Base-by-base conservation (phyloP, 1,284 basidiomycete genomes). In the Cutaneotrichosporon cutaneum region DNA sequence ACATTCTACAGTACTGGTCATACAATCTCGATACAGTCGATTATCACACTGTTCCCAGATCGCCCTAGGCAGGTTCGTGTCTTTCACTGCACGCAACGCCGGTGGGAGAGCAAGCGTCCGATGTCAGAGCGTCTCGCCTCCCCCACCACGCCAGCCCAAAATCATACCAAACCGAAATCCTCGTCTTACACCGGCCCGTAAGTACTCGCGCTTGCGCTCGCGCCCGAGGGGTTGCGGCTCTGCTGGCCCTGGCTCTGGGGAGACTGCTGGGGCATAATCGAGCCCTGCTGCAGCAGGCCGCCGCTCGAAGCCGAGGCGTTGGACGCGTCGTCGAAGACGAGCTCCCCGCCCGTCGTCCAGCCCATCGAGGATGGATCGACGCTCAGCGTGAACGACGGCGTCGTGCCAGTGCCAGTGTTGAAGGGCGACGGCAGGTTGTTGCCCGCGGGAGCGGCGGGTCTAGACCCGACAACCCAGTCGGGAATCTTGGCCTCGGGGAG, bases 1-100 rank as follows among this genome's bases (percentile, higher is more conserved):
- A 54, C 24, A 24, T 51, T 51, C 48, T 54, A 54, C 52, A 54
- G 21, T 54, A 54, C 50, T 32, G 47, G 50, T 45, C 44, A 51
- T 51, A 51, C 48, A 51, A 27, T 51, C 22, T 48, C 48, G 48
- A 51, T 51, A 51, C 48, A 51, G 48, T 48, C 45, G 45, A 30
- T 51, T 51, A 16, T 27, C 48, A 51, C 48, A 32, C 48, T 51
- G 18, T 11, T 30, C 26, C 26, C 48, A 51, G 26, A 32, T 51
- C 6, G 27, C 27, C 26, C 26, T 18, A 21, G 26, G 18, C 22
- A 47, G 45, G 24, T 16, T 47, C 22, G 45, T 26, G 21, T 47
- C 13, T 47, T 24, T 14, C 45, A 47, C 45, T 11, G 13, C 22
- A 42, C 7, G 39, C 39, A 18, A 9, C 18, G 39, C 8, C 16